Conservation (phyloP, 192 early-diverging fungal species). For the Coemansia pectinata region DNA sequence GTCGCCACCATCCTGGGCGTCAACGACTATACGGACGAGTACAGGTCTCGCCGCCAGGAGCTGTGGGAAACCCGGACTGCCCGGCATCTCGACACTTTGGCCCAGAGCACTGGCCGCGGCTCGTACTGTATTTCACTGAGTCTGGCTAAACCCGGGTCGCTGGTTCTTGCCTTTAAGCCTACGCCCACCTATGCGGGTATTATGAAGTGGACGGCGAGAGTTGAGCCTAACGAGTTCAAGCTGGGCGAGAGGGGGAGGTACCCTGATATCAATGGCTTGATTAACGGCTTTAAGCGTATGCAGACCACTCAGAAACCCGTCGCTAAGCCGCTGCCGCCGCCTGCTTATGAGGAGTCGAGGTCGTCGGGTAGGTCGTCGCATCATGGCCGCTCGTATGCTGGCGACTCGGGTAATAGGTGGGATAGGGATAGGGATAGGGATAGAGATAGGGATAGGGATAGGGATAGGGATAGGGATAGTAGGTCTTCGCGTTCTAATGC, state of each 20-base stretch:
- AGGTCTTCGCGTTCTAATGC: background rate
- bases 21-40: constrained; percentile 27
- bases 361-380: background rate
- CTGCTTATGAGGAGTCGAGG: background rate
- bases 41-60: constrained; percentile 15
- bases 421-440: background rate
- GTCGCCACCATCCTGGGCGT: constrained; percentile 9
- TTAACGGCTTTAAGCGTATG: constrained; percentile 75
- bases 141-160: constrained; percentile 67
- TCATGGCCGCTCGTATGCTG: background rate
- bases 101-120: constrained; percentile 64
- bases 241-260: constrained; percentile 68
- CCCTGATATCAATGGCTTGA: constrained; percentile 68
- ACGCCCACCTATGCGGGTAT: constrained; percentile 61
- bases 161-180: constrained; percentile 77
- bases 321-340: background rate
- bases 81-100: constrained; percentile 50
- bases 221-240: constrained; percentile 74
- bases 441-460: no score
- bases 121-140: constrained; percentile 81
- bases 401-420: background rate
- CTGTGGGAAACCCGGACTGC: constrained; percentile 55
- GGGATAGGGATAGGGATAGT: background rate
- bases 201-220: constrained; percentile 71
- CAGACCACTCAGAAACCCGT: constrained; percentile 22